Conservation (phyloP, 257 asterid species). For the Capsicum baccatum region DNA sequence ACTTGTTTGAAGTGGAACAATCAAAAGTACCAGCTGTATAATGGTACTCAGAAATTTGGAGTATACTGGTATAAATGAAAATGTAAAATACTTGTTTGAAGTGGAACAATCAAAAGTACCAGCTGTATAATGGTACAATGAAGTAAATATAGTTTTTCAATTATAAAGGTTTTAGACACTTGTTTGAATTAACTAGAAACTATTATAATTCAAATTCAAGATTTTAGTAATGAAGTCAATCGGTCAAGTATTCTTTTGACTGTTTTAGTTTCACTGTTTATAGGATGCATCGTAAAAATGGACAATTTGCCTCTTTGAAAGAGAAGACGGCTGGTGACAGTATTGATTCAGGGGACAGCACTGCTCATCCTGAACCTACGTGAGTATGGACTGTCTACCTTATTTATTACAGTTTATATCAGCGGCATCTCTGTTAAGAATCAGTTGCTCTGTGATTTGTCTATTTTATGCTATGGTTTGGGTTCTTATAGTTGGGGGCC, state of each 20-base stretch:
- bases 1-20: not conserved
- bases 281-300: conserved; percentile 60
- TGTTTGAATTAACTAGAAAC: not conserved
- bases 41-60: conserved; percentile 19
- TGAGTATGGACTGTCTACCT: conserved; percentile 42
- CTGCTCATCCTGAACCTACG: conserved; percentile 44
- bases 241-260: conserved; percentile 3
- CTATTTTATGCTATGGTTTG: conserved; percentile 20
- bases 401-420: not conserved
- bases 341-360: conserved; percentile 41
- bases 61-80: not conserved
- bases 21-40: not conserved
- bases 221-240: conserved; percentile 14
- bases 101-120: not conserved
- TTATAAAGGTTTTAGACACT: not conserved
- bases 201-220: conserved; percentile 16
- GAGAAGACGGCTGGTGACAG: conserved; percentile 38
- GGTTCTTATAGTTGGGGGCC: conserved; percentile 21
- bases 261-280: conserved; percentile 26
- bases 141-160: not conserved
- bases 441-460: conserved; percentile 19
- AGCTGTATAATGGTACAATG: not conserved
- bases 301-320: conserved; percentile 58
- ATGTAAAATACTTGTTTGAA: not conserved
- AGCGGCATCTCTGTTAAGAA: not conserved